A percentile compares a stretch with the other conserved stretches of the same genome.
These are phyloP conservation scores for Phytophthora capsici DNA, from an alignment of 352 stramenopile species.

Conservation along the genomic window DNA sequence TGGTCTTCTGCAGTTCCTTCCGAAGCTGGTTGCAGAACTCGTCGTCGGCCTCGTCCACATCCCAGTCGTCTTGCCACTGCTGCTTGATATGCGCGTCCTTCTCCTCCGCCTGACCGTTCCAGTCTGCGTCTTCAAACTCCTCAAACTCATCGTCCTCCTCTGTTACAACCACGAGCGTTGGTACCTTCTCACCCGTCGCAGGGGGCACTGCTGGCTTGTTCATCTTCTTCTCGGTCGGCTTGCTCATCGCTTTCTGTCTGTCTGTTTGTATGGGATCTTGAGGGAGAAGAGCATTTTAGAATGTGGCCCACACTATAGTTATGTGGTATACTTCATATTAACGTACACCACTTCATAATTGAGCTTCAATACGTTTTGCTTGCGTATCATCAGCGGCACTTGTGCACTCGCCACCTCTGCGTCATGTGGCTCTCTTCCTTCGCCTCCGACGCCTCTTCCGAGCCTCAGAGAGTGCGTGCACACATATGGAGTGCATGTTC, in stretches of 20 bases:
- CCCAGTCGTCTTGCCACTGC: conserved; percentile 94
- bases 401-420: conserved; percentile 2
- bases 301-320: conserved; percentile 3
- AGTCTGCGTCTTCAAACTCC: conserved; percentile 88
- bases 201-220: conserved; percentile 22
- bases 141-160: conserved; percentile 92
- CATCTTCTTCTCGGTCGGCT: conserved; percentile 41
- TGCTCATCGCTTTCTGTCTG: conserved; percentile 38
- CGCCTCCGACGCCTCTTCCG: conserved; percentile 16
- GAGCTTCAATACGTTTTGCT: conserved; percentile 27
- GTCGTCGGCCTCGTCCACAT: conserved; percentile 92
- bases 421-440: conserved; percentile 72
- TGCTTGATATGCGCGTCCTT: conserved; percentile 87
- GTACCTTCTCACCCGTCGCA: conserved; percentile 56
- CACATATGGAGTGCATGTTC: conserved; percentile 40
- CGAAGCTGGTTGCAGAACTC: conserved; percentile 94
- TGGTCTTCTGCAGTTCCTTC: conserved; percentile 88
- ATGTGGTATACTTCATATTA: conserved; percentile 8
- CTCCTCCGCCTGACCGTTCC: conserved; percentile 77
- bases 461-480: conserved; percentile 29
- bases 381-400: conserved; percentile 41
- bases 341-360: conserved; percentile 7
- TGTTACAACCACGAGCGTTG: conserved; percentile 78
- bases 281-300: background rate
- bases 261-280: conserved; percentile 14